Evolutionary conservation across 2,329 filamentous ascomycete species (phyloP), one percentile per base, ranked within the genome.

Genomic region (Talaromyces marneffei): DNA sequence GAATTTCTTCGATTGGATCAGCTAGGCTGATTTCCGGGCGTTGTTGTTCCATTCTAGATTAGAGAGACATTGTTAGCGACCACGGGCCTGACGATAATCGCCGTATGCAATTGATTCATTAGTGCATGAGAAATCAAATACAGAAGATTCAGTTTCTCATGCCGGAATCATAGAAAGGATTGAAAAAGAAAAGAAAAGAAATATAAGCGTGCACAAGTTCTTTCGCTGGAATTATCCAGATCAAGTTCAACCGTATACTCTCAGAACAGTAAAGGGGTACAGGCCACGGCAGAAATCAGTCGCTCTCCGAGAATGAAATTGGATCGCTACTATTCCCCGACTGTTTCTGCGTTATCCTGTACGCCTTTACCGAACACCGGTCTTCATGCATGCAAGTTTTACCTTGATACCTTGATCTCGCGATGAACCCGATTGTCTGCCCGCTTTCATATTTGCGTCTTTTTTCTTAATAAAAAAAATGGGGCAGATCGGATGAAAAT

Each of bases 141-240:
- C 46, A 14, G 27, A 29, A 33, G 46, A 16, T 12, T n/a, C 31
- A 2, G 23, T 20, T 25, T 16, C 33, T 27, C 52, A 55, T 12
- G 35, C 33, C 33, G 9, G 52, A 40, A 27, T 25, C 52, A 54
- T 25, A 55, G 52, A 23, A 55, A n/a, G 33, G 52, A 55, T 5
- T 14, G 16, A 40, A 55, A 40, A 27, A 25, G 16, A 40, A 55
- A 40, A 27, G 35, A 48, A 60, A 60, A 63, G 56, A 64, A 64
- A 54, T 59, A 66, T 65, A 69, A 70, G 67, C 69, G 67, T 64
- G 74, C 73, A 76, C 75, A 71, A 75, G 73, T 76, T 67, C 74
- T 76, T 76, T 75, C 74, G 74, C 74, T 76, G 74, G 74, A 73
- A 74, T 76, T 75, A 74, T 72, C 74, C 74, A 76, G 72, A 75